phyloP scores from a whole-genome alignment of 2,329 filamentous ascomycete species.

The Domatiomyces globalis region DNA sequence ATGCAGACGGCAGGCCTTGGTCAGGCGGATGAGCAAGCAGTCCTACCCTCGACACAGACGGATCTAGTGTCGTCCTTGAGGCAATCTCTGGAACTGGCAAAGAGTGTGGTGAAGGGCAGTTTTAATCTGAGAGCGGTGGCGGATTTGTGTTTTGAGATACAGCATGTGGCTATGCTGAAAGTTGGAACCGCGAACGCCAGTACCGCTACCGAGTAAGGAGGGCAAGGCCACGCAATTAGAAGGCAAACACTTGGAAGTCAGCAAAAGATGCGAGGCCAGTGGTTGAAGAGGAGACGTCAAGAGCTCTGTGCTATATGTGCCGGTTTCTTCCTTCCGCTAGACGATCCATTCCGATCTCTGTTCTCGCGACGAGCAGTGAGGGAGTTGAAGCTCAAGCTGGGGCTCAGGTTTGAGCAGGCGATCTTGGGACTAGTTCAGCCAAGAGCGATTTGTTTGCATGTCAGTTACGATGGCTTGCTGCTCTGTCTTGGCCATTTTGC shows the following conservation, averaged over 20 bases:
- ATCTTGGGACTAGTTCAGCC: too few relatives aligned
- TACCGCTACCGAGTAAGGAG: not conserved
- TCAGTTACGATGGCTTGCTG: too few relatives aligned
- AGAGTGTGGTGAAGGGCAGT: conserved; percentile 1
- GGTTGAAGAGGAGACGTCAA: not conserved
- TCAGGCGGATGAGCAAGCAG: not conserved
- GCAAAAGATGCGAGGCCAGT: not conserved
- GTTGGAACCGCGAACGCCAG: not conserved
- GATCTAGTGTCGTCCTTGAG: conserved; percentile 8
- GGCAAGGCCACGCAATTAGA: not conserved
- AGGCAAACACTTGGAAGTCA: too few relatives aligned
- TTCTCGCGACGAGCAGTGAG: too few relatives aligned
- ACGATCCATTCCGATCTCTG: too few relatives aligned
- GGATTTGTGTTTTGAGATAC: conserved; percentile 16
- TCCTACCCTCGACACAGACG: not conserved
- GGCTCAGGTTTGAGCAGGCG: too few relatives aligned
- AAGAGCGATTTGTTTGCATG: too few relatives aligned
- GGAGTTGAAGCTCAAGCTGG: too few relatives aligned
- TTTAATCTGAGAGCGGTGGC: conserved; percentile 12
- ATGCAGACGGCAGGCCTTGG: not conserved
- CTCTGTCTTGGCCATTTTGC: too few relatives aligned
- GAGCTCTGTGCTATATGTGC: too few relatives aligned
- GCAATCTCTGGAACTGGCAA: conserved; percentile 7
- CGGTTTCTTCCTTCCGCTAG: too few relatives aligned
- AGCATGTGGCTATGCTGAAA: conserved; percentile 10